These are phyloP conservation scores for Jimgerdemannia lactiflua DNA, from an alignment of 192 early-diverging fungal species.

Conservation along the genomic window DNA sequence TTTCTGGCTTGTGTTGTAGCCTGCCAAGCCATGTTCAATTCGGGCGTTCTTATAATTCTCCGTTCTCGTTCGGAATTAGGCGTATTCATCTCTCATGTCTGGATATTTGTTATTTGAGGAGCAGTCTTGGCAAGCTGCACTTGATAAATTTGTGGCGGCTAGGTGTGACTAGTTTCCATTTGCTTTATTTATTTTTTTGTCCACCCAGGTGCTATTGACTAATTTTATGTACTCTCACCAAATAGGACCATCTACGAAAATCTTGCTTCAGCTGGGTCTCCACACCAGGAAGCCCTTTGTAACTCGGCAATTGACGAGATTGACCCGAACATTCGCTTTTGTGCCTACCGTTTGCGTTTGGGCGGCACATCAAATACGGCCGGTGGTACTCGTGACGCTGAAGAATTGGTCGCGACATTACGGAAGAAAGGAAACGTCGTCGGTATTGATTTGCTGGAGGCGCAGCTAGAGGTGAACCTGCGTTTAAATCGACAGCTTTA, in stretches of 20 bases:
- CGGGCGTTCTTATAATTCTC: not conserved
- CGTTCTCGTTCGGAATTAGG: conserved; percentile 27
- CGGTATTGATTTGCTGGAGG: conserved; percentile 47
- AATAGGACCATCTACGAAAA: conserved; percentile 65
- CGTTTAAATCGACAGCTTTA: not conserved
- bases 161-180: conserved; percentile 35
- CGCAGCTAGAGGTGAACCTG: conserved; percentile 35
- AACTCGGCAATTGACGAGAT: conserved; percentile 69
- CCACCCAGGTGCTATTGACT: no score
- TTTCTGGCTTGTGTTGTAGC: not conserved
- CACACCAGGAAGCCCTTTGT: conserved; percentile 60
- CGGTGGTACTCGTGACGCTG: conserved; percentile 36
- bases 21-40: no score
- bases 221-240: not conserved
- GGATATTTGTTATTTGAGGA: conserved; percentile 67
- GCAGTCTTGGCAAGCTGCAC: conserved; percentile 63
- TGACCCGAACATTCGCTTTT: conserved; percentile 80
- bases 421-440: conserved; percentile 34
- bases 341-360: conserved; percentile 65
- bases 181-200: not conserved
- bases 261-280: conserved; percentile 45
- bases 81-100: conserved; percentile 65
- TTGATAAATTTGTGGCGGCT: conserved; percentile 58
- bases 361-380: conserved; percentile 14
- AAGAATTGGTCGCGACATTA: conserved; percentile 39